phyloP scores from a whole-genome alignment of 2,329 filamentous ascomycete genomes.

The Gnomoniopsis smithogilvyi region DNA sequence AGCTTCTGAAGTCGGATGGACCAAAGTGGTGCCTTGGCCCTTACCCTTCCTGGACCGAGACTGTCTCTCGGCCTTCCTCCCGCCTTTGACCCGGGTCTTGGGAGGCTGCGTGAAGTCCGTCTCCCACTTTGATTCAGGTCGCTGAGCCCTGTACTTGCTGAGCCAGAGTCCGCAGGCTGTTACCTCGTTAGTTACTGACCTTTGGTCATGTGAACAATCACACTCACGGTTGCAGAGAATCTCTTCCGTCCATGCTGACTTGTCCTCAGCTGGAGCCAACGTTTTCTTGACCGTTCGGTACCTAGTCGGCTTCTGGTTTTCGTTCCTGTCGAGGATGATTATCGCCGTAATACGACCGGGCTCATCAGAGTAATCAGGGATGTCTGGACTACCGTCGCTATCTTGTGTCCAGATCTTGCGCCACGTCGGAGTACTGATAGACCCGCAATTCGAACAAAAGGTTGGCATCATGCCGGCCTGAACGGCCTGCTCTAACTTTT shows the following conservation, averaged over 20 bases:
- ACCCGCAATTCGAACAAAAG: conserved; percentile 89
- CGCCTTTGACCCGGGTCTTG: conserved; percentile 38
- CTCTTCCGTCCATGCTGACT: conserved; percentile 65
- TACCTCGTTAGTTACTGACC: conserved; percentile 25
- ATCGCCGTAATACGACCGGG: conserved; percentile 73
- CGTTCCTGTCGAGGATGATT: conserved; percentile 61
- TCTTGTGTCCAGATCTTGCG: conserved; percentile 86
- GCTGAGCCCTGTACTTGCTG: conserved; percentile 79
- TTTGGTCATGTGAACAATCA: not conserved
- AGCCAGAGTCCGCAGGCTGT: conserved; percentile 90
- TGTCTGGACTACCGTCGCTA: conserved; percentile 64
- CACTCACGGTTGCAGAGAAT: conserved; percentile 83
- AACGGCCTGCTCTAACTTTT: conserved; percentile 61
- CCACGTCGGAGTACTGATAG: conserved; percentile 96
- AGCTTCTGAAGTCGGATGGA: conserved; percentile 50
- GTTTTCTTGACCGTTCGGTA: conserved; percentile 80
- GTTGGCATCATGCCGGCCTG: conserved; percentile 80
- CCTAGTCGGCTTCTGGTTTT: conserved; percentile 57
- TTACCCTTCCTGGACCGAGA: conserved; percentile 46
- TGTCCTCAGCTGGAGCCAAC: conserved; percentile 59
- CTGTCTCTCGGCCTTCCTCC: conserved; percentile 40
- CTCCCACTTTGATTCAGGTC: conserved; percentile 81
- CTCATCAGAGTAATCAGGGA: conserved; percentile 69
- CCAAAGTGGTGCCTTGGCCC: conserved; percentile 43
- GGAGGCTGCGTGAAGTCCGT: conserved; percentile 53